Evolutionary conservation across 345 rosid species (phyloP), one percentile per base, ranked within the genome.

Genomic region (Ceriops decandra): DNA sequence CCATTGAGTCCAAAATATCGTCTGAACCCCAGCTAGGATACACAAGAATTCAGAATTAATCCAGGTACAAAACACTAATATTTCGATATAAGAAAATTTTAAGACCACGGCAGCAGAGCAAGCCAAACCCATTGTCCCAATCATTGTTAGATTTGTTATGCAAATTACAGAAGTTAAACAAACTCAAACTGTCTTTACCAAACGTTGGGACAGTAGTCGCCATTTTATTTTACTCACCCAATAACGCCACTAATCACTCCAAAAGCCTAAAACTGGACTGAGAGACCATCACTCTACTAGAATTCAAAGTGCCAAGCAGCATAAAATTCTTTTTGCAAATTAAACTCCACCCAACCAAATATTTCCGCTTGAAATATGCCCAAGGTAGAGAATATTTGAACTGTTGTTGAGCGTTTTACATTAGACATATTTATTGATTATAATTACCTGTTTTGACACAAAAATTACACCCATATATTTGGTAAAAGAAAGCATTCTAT

Each of bases 191-290:
- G 38, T 28, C 63, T 22, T 2, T 27, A 19, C 70, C 71, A 27
- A 68, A 42, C 53, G 1, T 24, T 4, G 13, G 16, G 26, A 22
- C 15, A 42, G 30, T 32, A 46, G 56, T 54, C 10, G 10, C 4
- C 22, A 68, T 68, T 65, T 26, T 71, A 27, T 52, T 51, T 67
- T 26, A 36, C 33, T 82, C 77, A 73, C 33, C 68, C 68, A 79
- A 73, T 75, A 71, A 51, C 74, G 85, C 87, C 89, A 63, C 31
- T 38, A 81, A 72, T 85, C 82, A 66, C 85, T 87, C 82, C 35
- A 33, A 6, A 33, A 33, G 8, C 35, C 35, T 65, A 33, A 5
- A 64, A 47, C 58, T 24, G 19, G 30, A 28, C 33, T 46, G 56
- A 9, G 30, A 62, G 46, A 47, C 35, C 13, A 17, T 0, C 24